Percentiles rank a stretch among this genome's conserved stretches.
These are phyloP conservation scores for Trametes hirsuta DNA, from an alignment of 1,284 basidiomycete genomes.

Conservation along the genomic window DNA sequence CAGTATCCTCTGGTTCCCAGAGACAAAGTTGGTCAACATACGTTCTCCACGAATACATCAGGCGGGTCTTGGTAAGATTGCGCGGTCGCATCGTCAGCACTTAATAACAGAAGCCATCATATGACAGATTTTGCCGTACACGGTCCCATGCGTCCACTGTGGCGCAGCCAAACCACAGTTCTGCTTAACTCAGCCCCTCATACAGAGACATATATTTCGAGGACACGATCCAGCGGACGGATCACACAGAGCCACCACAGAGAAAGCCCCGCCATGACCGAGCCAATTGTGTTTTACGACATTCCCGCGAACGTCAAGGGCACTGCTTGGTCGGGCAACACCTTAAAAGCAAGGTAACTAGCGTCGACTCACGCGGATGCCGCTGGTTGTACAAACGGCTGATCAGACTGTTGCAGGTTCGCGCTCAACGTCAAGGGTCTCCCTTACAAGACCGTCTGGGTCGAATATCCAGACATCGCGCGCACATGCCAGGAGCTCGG, in stretches of 20 bases:
- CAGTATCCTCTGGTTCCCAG: too few species aligned
- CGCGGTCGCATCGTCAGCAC: too few species aligned
- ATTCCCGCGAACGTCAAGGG: slow-evolving; percentile 26
- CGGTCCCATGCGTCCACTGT: neutral
- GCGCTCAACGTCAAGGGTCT: slow-evolving; percentile 31
- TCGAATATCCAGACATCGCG: slow-evolving; percentile 28
- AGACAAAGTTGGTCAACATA: too few species aligned
- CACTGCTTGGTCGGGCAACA: slow-evolving; percentile 10
- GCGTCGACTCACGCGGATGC: neutral
- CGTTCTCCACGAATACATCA: too few species aligned
- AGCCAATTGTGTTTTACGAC: slow-evolving; percentile 31
- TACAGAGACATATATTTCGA: neutral
- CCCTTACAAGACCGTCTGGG: slow-evolving; percentile 28
- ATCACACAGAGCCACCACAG: neutral
- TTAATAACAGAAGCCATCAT: too few species aligned
- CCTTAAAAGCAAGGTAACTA: slow-evolving; percentile 3
- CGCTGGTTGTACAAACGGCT: neutral
- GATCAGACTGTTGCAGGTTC: slow-evolving; percentile 10
- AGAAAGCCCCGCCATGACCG: slow-evolving; percentile 1
- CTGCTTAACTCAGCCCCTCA: too few species aligned
- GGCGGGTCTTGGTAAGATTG: too few species aligned
- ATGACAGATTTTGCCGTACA: neutral
- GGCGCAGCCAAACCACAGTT: too few species aligned
- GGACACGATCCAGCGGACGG: too few species aligned
- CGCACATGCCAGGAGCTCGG: slow-evolving; percentile 7